Base-by-base conservation (phyloP, 805 yeast species). In the Spathaspora sp. region DNA sequence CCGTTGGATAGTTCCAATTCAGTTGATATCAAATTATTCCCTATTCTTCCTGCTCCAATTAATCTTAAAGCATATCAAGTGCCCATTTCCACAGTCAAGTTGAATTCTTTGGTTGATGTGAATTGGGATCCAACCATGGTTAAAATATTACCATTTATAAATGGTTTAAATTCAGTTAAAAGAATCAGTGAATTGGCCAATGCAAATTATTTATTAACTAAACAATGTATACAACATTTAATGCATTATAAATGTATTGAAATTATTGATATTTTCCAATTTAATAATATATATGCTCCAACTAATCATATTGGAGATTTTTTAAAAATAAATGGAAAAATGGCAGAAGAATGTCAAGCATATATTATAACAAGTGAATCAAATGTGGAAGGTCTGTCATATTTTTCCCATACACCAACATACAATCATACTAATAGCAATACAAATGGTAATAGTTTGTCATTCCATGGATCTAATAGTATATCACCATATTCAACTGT, bases 101-200 rank as follows among this genome's bases (percentile, higher is more conserved):
- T 94, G 32, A 78, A 78, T 28, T 72, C 80, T 39, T 74, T 94
- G 55, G 85, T 89, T 43, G 99, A 94, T 66, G 86, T 88, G 8
- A 86, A 88, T 60, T 94, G 99, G 97, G 99, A 94, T 67, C 97
- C 97, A 1, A 93, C 98, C 1, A 87, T 94, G 94, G 75, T 90
- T 45, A 86, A 87, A 58, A 88, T 94, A 20, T 69, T 89, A 10
- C 97, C 97, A 0, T 87, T 76, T 57, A 89, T 94, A 47, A 83
- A 94, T 61, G 99, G 99, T 1, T 76, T 91, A 47, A 93, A 93
- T 64, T 88, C 94, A 5, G 82, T 94, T 17, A 76, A 82, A 38
- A 78, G 79, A 50, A 93, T 96, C 39, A 82, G 96, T 17, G 81
- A 82, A 48, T 67, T 91, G 48, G 89, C 97, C 1, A 83, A 88